A percentile compares a stretch with the other conserved stretches of the same genome.
Conservation (phyloP, 228 moss, liverwort and hornwort genomes). For the Sphagnum magellanicum region DNA sequence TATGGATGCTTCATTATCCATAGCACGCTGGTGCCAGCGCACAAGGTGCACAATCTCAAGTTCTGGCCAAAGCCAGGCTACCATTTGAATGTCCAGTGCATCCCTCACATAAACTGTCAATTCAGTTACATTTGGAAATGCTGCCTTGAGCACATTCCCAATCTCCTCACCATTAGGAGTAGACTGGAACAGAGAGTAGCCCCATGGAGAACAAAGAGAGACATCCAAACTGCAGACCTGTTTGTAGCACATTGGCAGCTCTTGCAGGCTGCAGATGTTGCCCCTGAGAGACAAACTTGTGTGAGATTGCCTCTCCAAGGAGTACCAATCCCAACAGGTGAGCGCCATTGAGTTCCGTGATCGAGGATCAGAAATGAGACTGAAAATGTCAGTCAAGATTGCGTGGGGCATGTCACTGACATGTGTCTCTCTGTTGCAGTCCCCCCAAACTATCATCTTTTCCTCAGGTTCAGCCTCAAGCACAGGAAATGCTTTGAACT, state of each 20-base stretch:
- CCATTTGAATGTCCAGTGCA: constrained; percentile 72
- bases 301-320: constrained; percentile 75
- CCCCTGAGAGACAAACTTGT: constrained; percentile 63
- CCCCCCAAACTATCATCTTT: no score
- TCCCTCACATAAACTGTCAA: constrained; percentile 73
- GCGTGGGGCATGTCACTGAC: constrained; percentile 73
- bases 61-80: constrained; percentile 81
- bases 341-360: constrained; percentile 63
- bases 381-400: constrained; percentile 62
- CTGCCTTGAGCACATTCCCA: constrained; percentile 43
- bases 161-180: constrained; percentile 56
- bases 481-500: no score
- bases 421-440: constrained; percentile 21
- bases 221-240: constrained; percentile 60
- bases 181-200: constrained; percentile 74
- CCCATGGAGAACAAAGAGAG: constrained; percentile 80
- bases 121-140: constrained; percentile 68
- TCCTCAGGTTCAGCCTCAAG: no score
- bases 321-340: constrained; percentile 78
- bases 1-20: constrained; percentile 27
- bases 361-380: constrained; percentile 36
- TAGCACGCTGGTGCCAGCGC: constrained; percentile 75
- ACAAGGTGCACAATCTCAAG: constrained; percentile 56
- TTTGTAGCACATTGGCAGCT: constrained; percentile 52
- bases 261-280: constrained; percentile 49